Evolutionary conservation across 192 early-diverging fungal genomes (phyloP).

Genomic region (Mortierella hygrophila): DNA sequence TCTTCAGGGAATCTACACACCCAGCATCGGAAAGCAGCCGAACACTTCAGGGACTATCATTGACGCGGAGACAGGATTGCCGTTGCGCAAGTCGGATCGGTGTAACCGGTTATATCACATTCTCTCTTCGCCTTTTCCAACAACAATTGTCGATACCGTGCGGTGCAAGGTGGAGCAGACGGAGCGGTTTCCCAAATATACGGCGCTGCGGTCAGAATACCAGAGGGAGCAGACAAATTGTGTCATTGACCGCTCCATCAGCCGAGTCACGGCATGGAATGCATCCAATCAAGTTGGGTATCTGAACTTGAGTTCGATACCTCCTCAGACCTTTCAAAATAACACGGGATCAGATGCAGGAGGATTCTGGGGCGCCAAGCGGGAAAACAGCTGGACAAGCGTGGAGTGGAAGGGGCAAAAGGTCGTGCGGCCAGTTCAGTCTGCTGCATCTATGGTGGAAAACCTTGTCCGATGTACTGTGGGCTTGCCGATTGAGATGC

Average conservation of each 20-base stretch:
- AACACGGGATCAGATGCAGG: conserved; percentile 28
- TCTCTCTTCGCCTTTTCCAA: conserved; percentile 61
- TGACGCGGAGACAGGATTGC: conserved; percentile 24
- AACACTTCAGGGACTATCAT: conserved; percentile 14
- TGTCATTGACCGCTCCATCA: conserved; percentile 23
- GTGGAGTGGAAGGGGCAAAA: conserved; percentile 55
- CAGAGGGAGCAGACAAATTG: conserved; percentile 32
- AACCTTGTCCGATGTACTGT: conserved; percentile 57
- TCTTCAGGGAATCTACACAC: conserved; percentile 62
- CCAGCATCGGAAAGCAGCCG: conserved; percentile 44
- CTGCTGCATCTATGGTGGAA: conserved; percentile 60
- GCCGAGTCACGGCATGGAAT: conserved; percentile 37
- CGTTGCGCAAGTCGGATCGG: conserved; percentile 48
- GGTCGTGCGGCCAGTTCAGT: conserved; percentile 46
- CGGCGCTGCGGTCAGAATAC: conserved; percentile 44
- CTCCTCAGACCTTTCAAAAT: conserved; percentile 45
- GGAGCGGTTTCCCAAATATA: conserved; percentile 49
- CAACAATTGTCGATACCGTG: conserved; percentile 62
- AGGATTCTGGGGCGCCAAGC: conserved; percentile 26
- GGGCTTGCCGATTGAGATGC: conserved; percentile 57
- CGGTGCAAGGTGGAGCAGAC: conserved; percentile 61
- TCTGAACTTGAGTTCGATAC: conserved; percentile 43
- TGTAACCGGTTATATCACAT: conserved; percentile 53
- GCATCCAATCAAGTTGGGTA: conserved; percentile 35
- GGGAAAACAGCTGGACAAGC: conserved; percentile 47